Evolutionary conservation across 2,329 filamentous ascomycete genomes (phyloP).

Genomic region (Torrubiellomyces zombiae): DNA sequence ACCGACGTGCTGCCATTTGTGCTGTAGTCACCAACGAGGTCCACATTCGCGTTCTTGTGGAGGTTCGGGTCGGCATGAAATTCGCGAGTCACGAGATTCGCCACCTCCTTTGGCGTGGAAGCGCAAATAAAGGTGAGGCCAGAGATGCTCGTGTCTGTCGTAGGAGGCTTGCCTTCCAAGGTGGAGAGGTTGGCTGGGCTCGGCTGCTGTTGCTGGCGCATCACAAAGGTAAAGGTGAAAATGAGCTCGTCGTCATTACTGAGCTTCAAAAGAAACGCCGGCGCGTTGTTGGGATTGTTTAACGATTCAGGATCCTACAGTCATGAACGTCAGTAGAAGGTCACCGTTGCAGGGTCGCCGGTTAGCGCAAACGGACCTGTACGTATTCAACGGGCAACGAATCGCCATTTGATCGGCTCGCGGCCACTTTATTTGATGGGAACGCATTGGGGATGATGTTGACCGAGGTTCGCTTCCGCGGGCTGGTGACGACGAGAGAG

Average conservation of each 20-base stretch:
- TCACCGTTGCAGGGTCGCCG: neutral
- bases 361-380: slow-evolving; percentile 44
- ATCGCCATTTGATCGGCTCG: slow-evolving; percentile 57
- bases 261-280: slow-evolving; percentile 72
- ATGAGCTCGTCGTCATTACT: slow-evolving; percentile 81
- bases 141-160: slow-evolving; percentile 60
- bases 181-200: too few relatives aligned
- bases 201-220: slow-evolving; percentile 35
- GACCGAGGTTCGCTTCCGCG: slow-evolving; percentile 59
- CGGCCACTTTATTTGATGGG: slow-evolving; percentile 63
- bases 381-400: slow-evolving; percentile 72
- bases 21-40: slow-evolving; percentile 79
- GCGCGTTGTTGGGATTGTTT: slow-evolving; percentile 27
- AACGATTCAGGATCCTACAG: slow-evolving; percentile 67
- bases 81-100: slow-evolving; percentile 84
- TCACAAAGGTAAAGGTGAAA: slow-evolving; percentile 83
- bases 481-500: slow-evolving; percentile 65
- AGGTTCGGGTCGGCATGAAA: slow-evolving; percentile 95
- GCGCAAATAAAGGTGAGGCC: slow-evolving; percentile 88
- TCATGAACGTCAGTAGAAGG: slow-evolving; percentile 4
- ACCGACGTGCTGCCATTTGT: slow-evolving; percentile 73
- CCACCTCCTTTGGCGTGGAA: slow-evolving; percentile 70
- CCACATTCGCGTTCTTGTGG: slow-evolving; percentile 92
- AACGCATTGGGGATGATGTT: slow-evolving; percentile 73
- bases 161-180: slow-evolving; percentile 28